Evolutionary conservation across 306 rosid genomes (phyloP), one percentile per base, ranked within the genome.

Genomic region (Prunus mongolica): DNA sequence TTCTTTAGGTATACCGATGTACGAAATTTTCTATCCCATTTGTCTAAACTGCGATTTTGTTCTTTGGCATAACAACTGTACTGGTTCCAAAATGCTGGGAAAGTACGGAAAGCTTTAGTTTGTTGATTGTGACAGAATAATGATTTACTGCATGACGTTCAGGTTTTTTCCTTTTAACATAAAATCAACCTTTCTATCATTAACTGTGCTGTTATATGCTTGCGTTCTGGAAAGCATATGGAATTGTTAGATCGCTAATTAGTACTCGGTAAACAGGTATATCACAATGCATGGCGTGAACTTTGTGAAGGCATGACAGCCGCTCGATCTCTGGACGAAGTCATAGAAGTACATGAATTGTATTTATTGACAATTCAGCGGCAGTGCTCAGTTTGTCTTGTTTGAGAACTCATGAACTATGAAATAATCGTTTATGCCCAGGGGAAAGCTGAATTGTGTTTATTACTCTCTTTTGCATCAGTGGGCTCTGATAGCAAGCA

Each of bases 231-330:
- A 63, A n/a, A 65, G 72, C 28, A 81, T 84, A 52, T 57, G 73
- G 65, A 71, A 47, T 71, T 46, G 25, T 24, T 24, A 24, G 25
- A 24, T 24, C 1, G 25, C 25, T 24, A 24, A 24, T 1, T 80
- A 50, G 75, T 76, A 76, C 76, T 73, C 80, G 10, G 47, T 80
- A 69, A 83, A 81, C 93, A 94, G 97, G 98, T 94, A 78, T 94
- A 94, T 84, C 98, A 94, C 85, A 94, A 97, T 90, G 98, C 98
- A 69, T 90, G 98, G 98, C 95, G 81, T 68, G 98, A 94, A 82
- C 92, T 94, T 67, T 87, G 95, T 78, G 96, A 92, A 82, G 88
- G 95, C 77, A 90, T 94, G 97, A 73, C 88, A 28, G 83, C 86
- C 3, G 96, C 98, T 54, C 79, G 86, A 84, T 90, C 98, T 71